These are phyloP conservation scores for Daedaleopsis nitida DNA, from an alignment of 768 basidiomycete species.

Conservation along the genomic window DNA sequence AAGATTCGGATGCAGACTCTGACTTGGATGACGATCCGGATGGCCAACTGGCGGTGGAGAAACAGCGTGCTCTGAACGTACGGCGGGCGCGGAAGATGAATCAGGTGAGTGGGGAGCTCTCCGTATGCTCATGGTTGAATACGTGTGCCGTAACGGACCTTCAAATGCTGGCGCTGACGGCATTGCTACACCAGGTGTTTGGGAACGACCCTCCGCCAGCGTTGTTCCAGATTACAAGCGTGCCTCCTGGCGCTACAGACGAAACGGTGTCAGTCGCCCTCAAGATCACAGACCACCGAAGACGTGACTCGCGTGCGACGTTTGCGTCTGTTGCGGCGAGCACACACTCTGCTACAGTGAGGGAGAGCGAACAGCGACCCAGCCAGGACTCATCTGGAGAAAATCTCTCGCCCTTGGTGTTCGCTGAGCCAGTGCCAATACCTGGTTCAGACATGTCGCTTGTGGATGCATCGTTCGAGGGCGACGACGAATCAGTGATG, in stretches of 20 bases:
- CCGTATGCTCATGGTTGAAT: not conserved
- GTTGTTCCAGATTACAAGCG: conserved; percentile 39
- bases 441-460: not conserved
- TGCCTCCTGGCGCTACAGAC: conserved; percentile 24
- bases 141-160: conserved; percentile 4
- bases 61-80: conserved; percentile 43
- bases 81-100: conserved; percentile 53
- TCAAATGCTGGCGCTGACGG: not conserved
- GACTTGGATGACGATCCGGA: conserved; percentile 8
- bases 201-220: conserved; percentile 50
- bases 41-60: conserved; percentile 27
- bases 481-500: not conserved
- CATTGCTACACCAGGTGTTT: conserved; percentile 41
- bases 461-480: not conserved
- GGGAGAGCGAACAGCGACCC: conserved; percentile 4
- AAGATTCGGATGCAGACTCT: conserved; percentile 1
- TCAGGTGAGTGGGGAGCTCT: conserved; percentile 39
- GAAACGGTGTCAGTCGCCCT: conserved; percentile 16
- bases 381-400: conserved; percentile 2
- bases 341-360: conserved; percentile 7
- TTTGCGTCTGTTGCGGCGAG: conserved; percentile 27
- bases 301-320: conserved; percentile 27
- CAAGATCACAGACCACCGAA: conserved; percentile 11
- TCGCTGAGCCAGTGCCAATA: conserved; percentile 1
- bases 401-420: conserved; percentile 20